Base-by-base conservation (phyloP, 495 filamentous ascomycete genomes). In the Hyphodiscus hymeniophilus region DNA sequence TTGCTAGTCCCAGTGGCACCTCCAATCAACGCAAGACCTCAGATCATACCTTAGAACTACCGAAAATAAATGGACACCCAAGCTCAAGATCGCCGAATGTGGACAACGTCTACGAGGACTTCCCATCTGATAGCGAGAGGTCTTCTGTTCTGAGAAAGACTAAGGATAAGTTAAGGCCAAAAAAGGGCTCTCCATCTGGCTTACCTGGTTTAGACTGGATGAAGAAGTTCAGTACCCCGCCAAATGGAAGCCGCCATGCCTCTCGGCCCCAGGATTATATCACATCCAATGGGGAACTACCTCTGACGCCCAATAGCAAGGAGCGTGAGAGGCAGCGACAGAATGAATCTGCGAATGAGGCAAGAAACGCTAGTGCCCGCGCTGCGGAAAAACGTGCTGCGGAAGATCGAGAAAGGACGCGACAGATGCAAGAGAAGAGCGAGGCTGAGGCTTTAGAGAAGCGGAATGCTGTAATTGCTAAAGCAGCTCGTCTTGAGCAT, bases 241-340 rank as follows among this genome's bases (percentile, higher is more conserved):
- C 51, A 18, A 47, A 39, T 36, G 46, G 34, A 24, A 46, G 16
- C 17, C 34, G 38, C 17, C 41, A 26, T 10, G 34, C 42, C 15
- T 42, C 42, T 39, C 17, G 24, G 15, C 51, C 48, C 30, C 44
- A 15, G n/a, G 47, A 49, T 13, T 20, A 32, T 22, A 26, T 21
- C 8, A 42, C 44, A 20, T 16, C 46, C 15, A 20, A 43, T 40
- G 48, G 44, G 0, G 52, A 52, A 41, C 35, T 53, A 16, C 45
- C 48, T 5, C 46, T 55, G 23, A 59, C 56, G 18, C 56, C 52
- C 3, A 47, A 38, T 4, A 59, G 52, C 26, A 55, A 47, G 34
- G 34, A 52, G 17, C 48, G 51, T 10, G 41, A 47, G 23, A 48
- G 41, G n/a, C 22, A 47, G 34, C 33, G 21, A 10, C 16, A 46